Percentiles rank a stretch among this genome's conserved stretches.
phyloP scores from a whole-genome alignment of 345 rosid species.

The Eucalyptus cladocalyx region DNA sequence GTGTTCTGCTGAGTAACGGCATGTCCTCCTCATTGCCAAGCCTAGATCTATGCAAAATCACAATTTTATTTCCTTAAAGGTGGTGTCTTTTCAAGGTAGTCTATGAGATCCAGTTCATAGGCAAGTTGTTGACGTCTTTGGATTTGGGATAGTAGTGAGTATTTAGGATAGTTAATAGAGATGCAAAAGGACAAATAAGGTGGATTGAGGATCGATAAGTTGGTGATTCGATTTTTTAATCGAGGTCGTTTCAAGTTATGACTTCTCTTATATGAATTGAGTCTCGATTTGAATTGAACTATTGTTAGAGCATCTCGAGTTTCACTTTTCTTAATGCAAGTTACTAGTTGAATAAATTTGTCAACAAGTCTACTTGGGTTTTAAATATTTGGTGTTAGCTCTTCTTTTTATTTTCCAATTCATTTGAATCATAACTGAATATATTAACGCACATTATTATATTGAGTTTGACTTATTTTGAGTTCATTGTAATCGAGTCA shows the following conservation, averaged over 20 bases:
- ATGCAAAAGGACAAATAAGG: too few species aligned
- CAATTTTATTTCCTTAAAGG: neutral
- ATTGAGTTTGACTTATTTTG: neutral
- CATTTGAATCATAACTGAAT: fast-evolving
- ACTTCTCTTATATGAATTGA: neutral
- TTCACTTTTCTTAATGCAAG: neutral
- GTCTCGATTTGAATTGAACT: neutral
- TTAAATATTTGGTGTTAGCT: fast-evolving
- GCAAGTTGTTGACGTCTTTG: neutral
- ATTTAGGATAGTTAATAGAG: neutral
- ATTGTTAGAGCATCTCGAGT: neutral
- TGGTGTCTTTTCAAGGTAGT: neutral
- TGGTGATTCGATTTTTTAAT: neutral
- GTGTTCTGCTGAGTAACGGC: neutral
- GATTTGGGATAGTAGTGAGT: neutral
- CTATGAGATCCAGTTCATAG: neutral
- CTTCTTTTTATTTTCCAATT: neutral
- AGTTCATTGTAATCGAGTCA: neutral
- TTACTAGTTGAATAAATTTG: neutral
- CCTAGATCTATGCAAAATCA: neutral
- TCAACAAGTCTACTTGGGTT: neutral
- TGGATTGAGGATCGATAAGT: neutral
- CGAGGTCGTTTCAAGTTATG: neutral
- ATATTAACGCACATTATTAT: neutral
- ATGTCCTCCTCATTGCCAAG: neutral